These are phyloP conservation scores for Euphorbia schlechtendalii DNA, from an alignment of 441 rosid genomes.

Conservation along the genomic window DNA sequence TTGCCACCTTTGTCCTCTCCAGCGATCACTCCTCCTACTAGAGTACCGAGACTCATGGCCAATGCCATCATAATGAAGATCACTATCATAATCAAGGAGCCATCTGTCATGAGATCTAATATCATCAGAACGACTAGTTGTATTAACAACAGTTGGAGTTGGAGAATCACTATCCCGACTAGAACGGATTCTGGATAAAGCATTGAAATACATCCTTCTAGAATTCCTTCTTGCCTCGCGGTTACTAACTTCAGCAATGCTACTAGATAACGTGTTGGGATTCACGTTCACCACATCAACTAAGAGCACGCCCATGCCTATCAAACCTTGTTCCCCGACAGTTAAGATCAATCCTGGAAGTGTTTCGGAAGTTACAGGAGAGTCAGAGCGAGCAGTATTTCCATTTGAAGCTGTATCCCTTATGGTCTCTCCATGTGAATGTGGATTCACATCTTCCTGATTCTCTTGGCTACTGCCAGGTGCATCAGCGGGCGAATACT, in stretches of 20 bases:
- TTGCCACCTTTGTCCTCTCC: conserved; percentile 34
- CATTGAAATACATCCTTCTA: conserved; percentile 49
- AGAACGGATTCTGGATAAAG: conserved; percentile 43
- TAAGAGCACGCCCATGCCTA: conserved; percentile 36
- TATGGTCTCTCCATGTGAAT: conserved; percentile 17
- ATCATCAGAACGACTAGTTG: conserved; percentile 39
- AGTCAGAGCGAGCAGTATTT: conserved; percentile 18
- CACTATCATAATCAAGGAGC: conserved; percentile 44
- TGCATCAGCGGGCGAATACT: conserved; percentile 30
- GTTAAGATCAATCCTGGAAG: conserved; percentile 38
- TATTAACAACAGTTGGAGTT: conserved; percentile 30
- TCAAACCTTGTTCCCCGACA: conserved; percentile 27
- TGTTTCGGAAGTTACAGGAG: conserved; percentile 15
- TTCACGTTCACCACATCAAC: conserved; percentile 48
- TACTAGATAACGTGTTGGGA: conserved; percentile 35
- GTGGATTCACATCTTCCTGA: conserved; percentile 26
- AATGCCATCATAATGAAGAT: conserved; percentile 35
- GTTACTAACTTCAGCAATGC: conserved; percentile 29
- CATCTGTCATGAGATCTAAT: conserved; percentile 45
- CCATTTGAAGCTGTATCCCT: conserved; percentile 23
- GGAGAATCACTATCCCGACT: conserved; percentile 30
- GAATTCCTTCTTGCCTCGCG: conserved; percentile 41
- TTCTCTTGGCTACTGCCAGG: conserved; percentile 2
- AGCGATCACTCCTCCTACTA: conserved; percentile 32
- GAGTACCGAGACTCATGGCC: conserved; percentile 35